Base-by-base conservation (phyloP, 2,329 filamentous ascomycete species). In the Epichloe bromicola region DNA sequence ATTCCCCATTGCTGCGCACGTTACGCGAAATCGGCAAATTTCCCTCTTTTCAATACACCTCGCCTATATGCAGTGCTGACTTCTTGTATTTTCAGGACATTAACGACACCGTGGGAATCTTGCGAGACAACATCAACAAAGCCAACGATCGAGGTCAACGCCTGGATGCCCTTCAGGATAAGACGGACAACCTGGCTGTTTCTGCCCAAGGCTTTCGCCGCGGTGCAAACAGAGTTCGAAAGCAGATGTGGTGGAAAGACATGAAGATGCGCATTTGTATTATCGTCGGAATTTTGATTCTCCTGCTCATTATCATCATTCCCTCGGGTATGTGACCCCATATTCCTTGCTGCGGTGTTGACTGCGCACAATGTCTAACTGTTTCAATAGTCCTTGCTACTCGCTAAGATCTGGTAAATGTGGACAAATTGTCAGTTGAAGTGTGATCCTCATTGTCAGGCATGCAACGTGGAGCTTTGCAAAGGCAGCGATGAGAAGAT, bases 241-340 rank as follows among this genome's bases (percentile, higher is more conserved):
- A 90, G 77, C 84, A 95, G 71, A 97, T 97, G 91, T 97, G 91
- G 91, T 97, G 90, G 91, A 97, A 97, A 80, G 91, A 97, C 66
- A 95, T 96, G 88, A 97, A 97, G 82, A 98, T 98, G 93, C 84
- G 93, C 70, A 93, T 96, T 77, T 97, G 91, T 73, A 76, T 98
- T 61, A 86, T 95, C 65, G 77, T 83, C 53, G 93, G 90, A 63
- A 86, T 98, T 70, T 85, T 97, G 68, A 79, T 97, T 60, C 77
- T 98, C 61, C 79, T 98, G 59, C 74, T 95, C 60, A 80, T 98
- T 69, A 97, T 98, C 67, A 93, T 98, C 65, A 83, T 97, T 60
- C 93, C 93, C 58, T 78, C 85, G 60, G 88, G 91, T 95, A 81
- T 36, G 66, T 57, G 11, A 11, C 17, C 30, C n/a, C 14, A 10